A percentile compares a stretch with the other conserved stretches of the same genome.
Evolutionary conservation across 169 alveolate species (phyloP).

Genomic region (Plasmodium adleri): DNA sequence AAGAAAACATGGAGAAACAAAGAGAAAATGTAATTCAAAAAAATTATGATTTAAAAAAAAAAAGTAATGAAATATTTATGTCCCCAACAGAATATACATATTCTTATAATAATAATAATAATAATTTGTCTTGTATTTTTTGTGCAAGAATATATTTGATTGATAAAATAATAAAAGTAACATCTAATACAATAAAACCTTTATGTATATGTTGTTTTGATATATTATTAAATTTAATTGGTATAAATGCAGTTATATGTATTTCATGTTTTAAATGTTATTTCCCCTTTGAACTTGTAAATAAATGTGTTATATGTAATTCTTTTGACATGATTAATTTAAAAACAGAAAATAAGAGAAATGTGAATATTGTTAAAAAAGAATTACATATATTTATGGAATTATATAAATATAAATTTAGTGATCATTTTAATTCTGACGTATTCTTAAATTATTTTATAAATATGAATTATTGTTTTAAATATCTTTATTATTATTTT

Average conservation of each 20-base stretch:
- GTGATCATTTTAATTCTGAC: slow-evolving; percentile 13
- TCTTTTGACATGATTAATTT: not conserved
- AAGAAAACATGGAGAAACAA: too few relatives aligned
- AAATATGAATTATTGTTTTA: slow-evolving; percentile 38
- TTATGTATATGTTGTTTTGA: slow-evolving; percentile 35
- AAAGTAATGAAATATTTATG: too few relatives aligned
- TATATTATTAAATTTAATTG: slow-evolving; percentile 25
- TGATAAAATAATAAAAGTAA: slow-evolving; percentile 19
- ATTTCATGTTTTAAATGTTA: slow-evolving; percentile 32
- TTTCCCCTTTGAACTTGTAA: not conserved
- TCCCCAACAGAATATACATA: too few relatives aligned
- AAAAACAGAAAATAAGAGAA: not conserved
- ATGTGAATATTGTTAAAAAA: slow-evolving; percentile 1
- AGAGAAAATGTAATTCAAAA: too few relatives aligned
- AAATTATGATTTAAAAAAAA: too few relatives aligned
- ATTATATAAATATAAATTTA: slow-evolving; percentile 18
- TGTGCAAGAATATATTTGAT: slow-evolving; percentile 9
- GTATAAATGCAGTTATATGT: slow-evolving; percentile 10
- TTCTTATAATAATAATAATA: too few relatives aligned
- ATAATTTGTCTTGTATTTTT: not conserved
- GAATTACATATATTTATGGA: slow-evolving; percentile 27
- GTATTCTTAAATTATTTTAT: slow-evolving; percentile 29
- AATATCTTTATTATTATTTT: slow-evolving; percentile 19
- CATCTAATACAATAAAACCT: slow-evolving; percentile 25
- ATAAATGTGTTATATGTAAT: slow-evolving; percentile 24